Evolutionary conservation across 2,329 filamentous ascomycete species (phyloP).

Genomic region (Fusarium guadeloupense): DNA sequence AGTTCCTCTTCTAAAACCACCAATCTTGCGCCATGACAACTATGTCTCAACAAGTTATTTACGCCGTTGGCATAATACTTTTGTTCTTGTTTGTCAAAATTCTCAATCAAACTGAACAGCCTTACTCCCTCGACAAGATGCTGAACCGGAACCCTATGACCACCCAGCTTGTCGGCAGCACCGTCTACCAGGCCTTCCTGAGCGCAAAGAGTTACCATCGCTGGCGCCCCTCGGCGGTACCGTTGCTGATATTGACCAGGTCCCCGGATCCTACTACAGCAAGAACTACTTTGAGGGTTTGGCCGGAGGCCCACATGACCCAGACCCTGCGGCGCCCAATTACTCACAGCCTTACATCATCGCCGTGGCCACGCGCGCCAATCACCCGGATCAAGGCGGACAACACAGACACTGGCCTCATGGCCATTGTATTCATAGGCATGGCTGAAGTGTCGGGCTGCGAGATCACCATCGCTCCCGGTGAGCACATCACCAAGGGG

Average conservation of each 20-base stretch:
- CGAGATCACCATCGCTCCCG: background rate
- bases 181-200: constrained; percentile 73
- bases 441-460: constrained; percentile 8
- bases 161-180: constrained; percentile 65
- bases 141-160: constrained; percentile 60
- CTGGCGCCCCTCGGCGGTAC: constrained; percentile 71
- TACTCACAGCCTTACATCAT: constrained; percentile 10
- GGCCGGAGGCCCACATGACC: background rate
- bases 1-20: too few relatives aligned
- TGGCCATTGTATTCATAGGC: constrained; percentile 4
- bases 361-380: constrained; percentile 1
- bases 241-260: constrained; percentile 45
- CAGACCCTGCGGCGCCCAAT: background rate
- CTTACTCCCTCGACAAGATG: constrained; percentile 70
- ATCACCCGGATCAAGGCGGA: constrained; percentile 8
- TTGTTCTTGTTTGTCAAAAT: too few relatives aligned
- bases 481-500: background rate
- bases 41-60: too few relatives aligned
- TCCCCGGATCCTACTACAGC: constrained; percentile 5
- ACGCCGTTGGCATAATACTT: too few relatives aligned
- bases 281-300: background rate
- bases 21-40: too few relatives aligned
- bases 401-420: background rate
- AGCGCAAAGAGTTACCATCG: constrained; percentile 72
- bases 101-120: constrained; percentile 50